phyloP scores from a whole-genome alignment of 2,329 filamentous ascomycete genomes.

The Cordyceps sp. region DNA sequence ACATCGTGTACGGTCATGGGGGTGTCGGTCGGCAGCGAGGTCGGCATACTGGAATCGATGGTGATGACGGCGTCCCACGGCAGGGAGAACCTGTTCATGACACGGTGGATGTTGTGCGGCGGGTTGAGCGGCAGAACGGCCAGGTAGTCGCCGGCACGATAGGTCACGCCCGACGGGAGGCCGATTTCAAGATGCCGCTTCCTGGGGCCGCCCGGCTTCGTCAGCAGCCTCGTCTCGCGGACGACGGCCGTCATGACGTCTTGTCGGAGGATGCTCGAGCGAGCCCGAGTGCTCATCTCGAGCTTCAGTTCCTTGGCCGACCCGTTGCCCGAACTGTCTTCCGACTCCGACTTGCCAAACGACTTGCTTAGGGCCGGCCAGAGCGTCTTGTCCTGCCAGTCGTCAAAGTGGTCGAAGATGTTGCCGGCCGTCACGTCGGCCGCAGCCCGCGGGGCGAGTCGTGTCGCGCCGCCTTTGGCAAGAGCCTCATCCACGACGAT shows the following conservation, averaged over 20 bases:
- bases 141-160: conserved; percentile 62
- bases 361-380: conserved; percentile 32
- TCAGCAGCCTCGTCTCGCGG: conserved; percentile 32
- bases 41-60: conserved; percentile 34
- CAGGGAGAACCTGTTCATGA: conserved; percentile 47
- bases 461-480: conserved; percentile 14
- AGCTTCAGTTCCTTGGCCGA: conserved; percentile 18
- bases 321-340: conserved; percentile 1
- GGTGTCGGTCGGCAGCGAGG: conserved; percentile 34
- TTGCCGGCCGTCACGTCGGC: conserved; percentile 46
- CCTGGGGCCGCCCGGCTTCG: conserved; percentile 23
- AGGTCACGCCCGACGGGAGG: conserved; percentile 47
- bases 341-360: conserved; percentile 13
- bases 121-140: conserved; percentile 58
- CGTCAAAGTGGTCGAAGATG: conserved; percentile 51
- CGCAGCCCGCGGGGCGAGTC: conserved; percentile 28
- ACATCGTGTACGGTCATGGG: conserved; percentile 46
- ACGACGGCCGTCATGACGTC: conserved; percentile 47
- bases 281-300: conserved; percentile 29
- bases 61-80: conserved; percentile 53
- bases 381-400: conserved; percentile 43
- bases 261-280: conserved; percentile 41
- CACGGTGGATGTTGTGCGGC: conserved; percentile 40
- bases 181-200: conserved; percentile 54
- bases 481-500: conserved; percentile 41